Base-by-base conservation (phyloP, 2,329 filamentous ascomycete genomes). In the Fusarium pseudoanthophilum region DNA sequence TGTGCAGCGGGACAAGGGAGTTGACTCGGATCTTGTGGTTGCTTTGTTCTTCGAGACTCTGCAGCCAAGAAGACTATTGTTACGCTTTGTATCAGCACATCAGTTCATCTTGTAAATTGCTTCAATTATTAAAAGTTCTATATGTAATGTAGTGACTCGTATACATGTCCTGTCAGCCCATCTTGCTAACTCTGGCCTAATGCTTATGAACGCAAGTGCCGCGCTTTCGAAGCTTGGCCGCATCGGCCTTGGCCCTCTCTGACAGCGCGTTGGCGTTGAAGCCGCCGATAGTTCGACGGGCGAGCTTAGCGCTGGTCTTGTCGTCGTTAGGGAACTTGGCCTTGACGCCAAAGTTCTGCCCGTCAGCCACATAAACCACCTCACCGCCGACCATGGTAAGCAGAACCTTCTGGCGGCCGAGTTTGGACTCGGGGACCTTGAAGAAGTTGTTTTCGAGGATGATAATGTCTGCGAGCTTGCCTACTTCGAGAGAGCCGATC, bases 301-400 rank as follows among this genome's bases (percentile, higher is more conserved):
- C 64, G 32, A 76, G 34, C 30, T 45, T 74, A 21, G 52, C n/a
- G 43, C 64, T 73, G 7, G 56, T 39, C 16, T 67, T 49, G 26
- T 73, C 71, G 13, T 75, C 37, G 52, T 78, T 78, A 20, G 77
- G 75, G 32, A 76, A 78, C 48, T 77, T 78, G n/a, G 75, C 53
- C 51, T 69, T 51, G 21, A 77, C 68, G 8, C 71, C 75, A 58
- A 78, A 76, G 28, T 76, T 56, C 2, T 73, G 65, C 4, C 74
- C 77, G 2, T 78, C 64, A 10, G 75, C 75, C 8, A 78, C 73
- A 34, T 78, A 78, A 4, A 78, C 51, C 4, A 78, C 72, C 37
- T 77, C 75, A 5, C 77, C 77, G 14, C 77, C 77, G 16, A 79
- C 61, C 74, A 79, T 77, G 21, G 76, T 79, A 9, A 79, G 67